phyloP scores from a whole-genome alignment of 1,284 basidiomycete species.

The Golubevia sp. region DNA sequence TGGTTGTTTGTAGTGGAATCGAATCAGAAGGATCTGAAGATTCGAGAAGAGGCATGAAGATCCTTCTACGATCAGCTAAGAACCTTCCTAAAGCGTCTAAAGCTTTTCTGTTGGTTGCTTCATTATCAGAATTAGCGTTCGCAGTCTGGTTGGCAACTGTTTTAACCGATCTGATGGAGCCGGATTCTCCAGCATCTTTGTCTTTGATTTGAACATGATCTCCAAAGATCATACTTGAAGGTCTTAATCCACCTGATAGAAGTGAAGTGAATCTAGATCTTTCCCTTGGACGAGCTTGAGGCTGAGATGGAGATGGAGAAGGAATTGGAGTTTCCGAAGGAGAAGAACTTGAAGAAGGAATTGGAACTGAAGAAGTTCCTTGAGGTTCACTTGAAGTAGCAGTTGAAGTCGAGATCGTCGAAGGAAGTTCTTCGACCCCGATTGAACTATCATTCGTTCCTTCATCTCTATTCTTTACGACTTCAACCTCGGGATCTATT shows the following conservation, averaged over 20 bases:
- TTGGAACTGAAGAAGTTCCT: neutral
- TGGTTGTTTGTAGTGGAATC: no score
- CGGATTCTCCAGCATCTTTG: neutral
- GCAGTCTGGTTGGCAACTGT: conserved; percentile 10
- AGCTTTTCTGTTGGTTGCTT: conserved; percentile 7
- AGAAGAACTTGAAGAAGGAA: neutral
- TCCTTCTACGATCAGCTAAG: conserved; percentile 52
- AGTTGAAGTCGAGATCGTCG: neutral
- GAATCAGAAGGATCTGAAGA: conserved; percentile 30
- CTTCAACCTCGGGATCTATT: neutral
- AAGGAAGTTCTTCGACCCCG: no score
- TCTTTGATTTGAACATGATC: neutral
- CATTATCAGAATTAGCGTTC: neutral
- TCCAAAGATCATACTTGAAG: neutral
- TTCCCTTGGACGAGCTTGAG: neutral
- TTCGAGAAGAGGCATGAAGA: conserved; percentile 49
- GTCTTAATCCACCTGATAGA: neutral
- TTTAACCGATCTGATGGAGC: neutral
- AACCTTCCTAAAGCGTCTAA: conserved; percentile 54
- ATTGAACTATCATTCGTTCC: no score
- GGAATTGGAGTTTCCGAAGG: neutral
- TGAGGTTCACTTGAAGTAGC: no score
- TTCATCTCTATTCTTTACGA: neutral
- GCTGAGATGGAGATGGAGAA: neutral
- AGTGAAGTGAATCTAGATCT: neutral